Conservation (phyloP, 306 rosid genomes). For the Glycine latifolia region DNA sequence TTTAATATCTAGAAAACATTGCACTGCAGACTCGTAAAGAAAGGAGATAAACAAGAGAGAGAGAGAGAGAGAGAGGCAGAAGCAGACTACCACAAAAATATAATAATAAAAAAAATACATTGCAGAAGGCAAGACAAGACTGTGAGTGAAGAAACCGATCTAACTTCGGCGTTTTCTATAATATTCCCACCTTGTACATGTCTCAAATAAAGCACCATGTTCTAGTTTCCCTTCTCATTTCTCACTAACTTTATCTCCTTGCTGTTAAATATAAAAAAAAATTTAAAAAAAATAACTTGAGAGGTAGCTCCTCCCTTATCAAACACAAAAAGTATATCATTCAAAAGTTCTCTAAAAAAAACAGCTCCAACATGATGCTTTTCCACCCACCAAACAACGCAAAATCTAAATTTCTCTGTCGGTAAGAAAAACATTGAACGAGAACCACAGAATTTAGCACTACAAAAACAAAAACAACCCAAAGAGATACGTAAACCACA, state of each 20-base stretch:
- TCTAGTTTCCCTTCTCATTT: constrained; percentile 19
- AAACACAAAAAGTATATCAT: constrained; percentile 25
- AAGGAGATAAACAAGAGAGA: background rate
- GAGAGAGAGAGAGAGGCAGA: background rate
- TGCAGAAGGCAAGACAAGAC: background rate
- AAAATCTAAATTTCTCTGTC: constrained; percentile 43
- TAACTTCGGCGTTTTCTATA: background rate
- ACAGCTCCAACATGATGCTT: constrained; percentile 27
- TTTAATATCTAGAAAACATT: background rate
- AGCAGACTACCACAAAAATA: constrained; percentile 20
- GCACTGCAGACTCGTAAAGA: background rate
- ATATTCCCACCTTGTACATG: constrained; percentile 36
- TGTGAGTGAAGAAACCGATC: constrained; percentile 20
- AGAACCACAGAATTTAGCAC: constrained; percentile 31
- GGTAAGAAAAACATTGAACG: constrained; percentile 37
- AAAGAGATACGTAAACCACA: constrained; percentile 4
- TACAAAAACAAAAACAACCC: background rate
- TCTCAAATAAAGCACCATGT: constrained; percentile 30
- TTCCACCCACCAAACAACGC: constrained; percentile 53
- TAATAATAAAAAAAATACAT: background rate
- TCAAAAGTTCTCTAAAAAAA: background rate
- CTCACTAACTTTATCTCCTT: background rate
- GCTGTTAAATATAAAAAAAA: background rate
- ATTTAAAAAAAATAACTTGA: background rate
- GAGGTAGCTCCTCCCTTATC: constrained; percentile 26